A percentile compares a stretch with the other conserved stretches of the same genome.
Evolutionary conservation across 2,329 filamentous ascomycete genomes (phyloP).

Genomic region (Metarhizium anisopliae): DNA sequence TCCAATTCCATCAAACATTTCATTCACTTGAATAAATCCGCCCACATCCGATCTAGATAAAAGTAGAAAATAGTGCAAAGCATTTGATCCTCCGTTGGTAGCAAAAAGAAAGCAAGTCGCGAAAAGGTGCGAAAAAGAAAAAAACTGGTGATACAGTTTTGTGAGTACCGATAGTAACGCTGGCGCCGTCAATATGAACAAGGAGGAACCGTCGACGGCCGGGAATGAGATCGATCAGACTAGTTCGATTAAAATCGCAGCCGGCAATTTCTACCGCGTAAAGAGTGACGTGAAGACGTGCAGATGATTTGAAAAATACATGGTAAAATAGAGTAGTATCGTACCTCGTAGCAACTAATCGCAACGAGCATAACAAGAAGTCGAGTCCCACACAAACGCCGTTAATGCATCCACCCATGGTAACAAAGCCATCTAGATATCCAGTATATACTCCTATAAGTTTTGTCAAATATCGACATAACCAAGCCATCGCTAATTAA

Average conservation of each 20-base stretch:
- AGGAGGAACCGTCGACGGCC: no score
- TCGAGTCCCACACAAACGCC: neutral
- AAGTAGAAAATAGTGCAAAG: neutral
- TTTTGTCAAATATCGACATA: neutral
- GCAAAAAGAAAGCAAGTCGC: neutral
- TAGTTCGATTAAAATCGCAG: no score
- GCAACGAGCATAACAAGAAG: neutral
- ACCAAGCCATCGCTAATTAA: neutral
- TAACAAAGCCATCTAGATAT: neutral
- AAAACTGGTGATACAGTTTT: neutral
- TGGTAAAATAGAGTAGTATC: neutral
- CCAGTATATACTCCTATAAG: neutral
- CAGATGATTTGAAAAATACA: neutral
- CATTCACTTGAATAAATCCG: neutral
- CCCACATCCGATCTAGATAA: neutral
- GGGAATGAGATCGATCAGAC: no score
- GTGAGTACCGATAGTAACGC: neutral
- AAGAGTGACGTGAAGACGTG: neutral
- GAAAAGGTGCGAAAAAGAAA: neutral
- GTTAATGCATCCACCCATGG: conserved; percentile 1
- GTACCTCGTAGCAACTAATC: neutral
- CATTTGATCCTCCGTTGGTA: no score
- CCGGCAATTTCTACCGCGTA: no score
- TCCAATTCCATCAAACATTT: neutral
- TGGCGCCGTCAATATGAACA: no score